Percentiles rank a stretch among this genome's conserved stretches.
These are phyloP conservation scores for Chlorella sp. DNA, from an alignment of 139 green algal genomes.

Conservation along the genomic window DNA sequence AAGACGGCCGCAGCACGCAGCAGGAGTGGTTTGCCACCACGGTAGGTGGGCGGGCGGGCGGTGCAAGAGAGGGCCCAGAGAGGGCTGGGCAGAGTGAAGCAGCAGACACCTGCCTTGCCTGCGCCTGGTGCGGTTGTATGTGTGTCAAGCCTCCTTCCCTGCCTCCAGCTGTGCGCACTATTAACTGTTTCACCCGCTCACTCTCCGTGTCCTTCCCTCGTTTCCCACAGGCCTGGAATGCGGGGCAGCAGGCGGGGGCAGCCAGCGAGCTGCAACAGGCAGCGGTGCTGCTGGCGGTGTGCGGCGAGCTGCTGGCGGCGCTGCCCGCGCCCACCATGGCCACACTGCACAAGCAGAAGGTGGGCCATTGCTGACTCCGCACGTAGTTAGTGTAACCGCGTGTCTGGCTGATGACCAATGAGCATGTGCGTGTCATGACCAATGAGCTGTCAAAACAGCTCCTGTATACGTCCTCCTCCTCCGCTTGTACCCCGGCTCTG, in stretches of 20 bases:
- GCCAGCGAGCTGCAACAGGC: slow-evolving; percentile 5
- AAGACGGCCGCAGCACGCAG: background rate
- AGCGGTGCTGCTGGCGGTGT: slow-evolving; percentile 31
- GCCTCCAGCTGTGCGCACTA: background rate
- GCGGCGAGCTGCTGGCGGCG: slow-evolving; percentile 16
- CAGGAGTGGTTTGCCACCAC: slow-evolving; percentile 26
- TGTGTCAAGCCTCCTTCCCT: background rate
- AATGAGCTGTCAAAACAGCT: too few species aligned
- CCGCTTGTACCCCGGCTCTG: background rate
- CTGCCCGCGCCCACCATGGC: background rate
- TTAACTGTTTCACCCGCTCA: background rate
- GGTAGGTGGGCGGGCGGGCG: background rate
- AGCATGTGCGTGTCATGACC: too few species aligned
- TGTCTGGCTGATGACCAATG: too few species aligned
- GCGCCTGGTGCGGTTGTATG: too few species aligned
- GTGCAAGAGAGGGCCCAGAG: too few species aligned
- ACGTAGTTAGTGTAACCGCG: too few species aligned
- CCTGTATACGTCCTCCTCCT: background rate
- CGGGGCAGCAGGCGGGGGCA: background rate
- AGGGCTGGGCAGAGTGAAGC: background rate
- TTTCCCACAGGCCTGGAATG: slow-evolving; percentile 30
- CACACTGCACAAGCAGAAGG: slow-evolving; percentile 6
- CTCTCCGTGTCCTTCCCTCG: background rate
- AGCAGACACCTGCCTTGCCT: too few species aligned
- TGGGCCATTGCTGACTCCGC: background rate